A percentile compares a stretch with the other conserved stretches of the same genome.
Evolutionary conservation across 805 yeast species (phyloP).

Genomic region (Candida bentonensis): DNA sequence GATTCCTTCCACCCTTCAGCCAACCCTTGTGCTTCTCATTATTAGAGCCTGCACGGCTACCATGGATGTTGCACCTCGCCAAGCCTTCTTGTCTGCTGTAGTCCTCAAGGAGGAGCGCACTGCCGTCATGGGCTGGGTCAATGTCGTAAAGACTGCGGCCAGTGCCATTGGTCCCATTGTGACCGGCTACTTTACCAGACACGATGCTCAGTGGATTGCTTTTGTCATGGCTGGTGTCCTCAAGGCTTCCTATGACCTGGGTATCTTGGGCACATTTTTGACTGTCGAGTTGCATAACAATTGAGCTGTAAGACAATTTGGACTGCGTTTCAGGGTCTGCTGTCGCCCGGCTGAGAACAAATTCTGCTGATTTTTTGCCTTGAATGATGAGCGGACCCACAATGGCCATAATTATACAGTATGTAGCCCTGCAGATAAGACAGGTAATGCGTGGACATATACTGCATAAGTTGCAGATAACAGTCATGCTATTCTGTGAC

Average conservation of each 20-base stretch:
- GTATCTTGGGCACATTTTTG: conserved; percentile 14
- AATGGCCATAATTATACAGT: too few species aligned
- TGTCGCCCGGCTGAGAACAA: too few species aligned
- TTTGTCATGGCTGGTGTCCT: conserved; percentile 22
- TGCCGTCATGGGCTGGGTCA: conserved; percentile 71
- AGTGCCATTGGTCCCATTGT: conserved; percentile 65
- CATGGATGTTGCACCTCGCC: conserved; percentile 87
- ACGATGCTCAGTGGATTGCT: conserved; percentile 18
- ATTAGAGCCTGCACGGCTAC: conserved; percentile 49
- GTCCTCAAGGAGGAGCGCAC: conserved; percentile 54
- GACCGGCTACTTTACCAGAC: conserved; percentile 56
- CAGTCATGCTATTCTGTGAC: too few species aligned
- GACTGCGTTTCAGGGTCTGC: too few species aligned
- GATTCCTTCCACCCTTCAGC: conserved; percentile 23
- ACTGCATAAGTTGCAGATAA: too few species aligned
- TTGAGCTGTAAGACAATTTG: too few species aligned
- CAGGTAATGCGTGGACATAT: too few species aligned
- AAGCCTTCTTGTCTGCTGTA: conserved; percentile 56
- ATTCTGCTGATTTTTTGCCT: too few species aligned
- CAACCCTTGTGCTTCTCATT: conserved; percentile 37
- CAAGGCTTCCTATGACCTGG: conserved; percentile 23
- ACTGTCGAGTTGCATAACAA: conserved; percentile 9
- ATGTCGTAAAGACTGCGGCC: conserved; percentile 71
- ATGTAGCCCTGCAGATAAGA: too few species aligned
- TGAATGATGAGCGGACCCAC: too few species aligned